Percentiles rank a stretch among this genome's conserved stretches.
Evolutionary conservation across 139 green algal genomes (phyloP).

Genomic region (Asterochloris sp.): DNA sequence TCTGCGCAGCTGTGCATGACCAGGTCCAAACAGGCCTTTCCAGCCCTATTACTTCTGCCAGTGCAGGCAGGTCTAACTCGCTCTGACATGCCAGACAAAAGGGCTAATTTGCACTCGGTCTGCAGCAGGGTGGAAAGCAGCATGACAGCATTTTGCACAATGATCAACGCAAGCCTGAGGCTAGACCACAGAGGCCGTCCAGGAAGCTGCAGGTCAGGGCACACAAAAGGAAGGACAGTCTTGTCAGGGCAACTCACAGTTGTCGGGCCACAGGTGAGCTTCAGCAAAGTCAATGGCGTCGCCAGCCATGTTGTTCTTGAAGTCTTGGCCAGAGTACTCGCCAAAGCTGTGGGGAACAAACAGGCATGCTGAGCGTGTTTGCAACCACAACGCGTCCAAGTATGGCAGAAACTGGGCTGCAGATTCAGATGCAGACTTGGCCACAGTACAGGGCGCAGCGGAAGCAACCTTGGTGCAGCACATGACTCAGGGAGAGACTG

Average conservation of each 20-base stretch:
- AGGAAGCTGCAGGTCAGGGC: background rate
- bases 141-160: too few relatives aligned
- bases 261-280: conserved; percentile 57
- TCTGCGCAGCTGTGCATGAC: background rate
- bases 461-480: background rate
- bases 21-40: too few relatives aligned
- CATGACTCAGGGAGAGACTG: too few relatives aligned
- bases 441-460: too few relatives aligned
- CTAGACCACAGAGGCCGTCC: background rate
- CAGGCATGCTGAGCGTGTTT: too few relatives aligned
- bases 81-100: too few relatives aligned
- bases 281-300: conserved; percentile 55
- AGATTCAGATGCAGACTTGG: background rate
- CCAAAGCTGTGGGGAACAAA: too few relatives aligned
- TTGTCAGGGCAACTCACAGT: background rate
- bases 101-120: too few relatives aligned
- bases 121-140: too few relatives aligned
- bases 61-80: too few relatives aligned
- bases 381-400: background rate
- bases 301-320: background rate
- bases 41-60: too few relatives aligned
- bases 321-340: conserved; percentile 1
- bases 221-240: background rate
- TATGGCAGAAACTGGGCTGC: background rate
- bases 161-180: background rate